Conservation (phyloP, 78 protist species). For the slime mould (Dictyostelium discoideum) region DNA sequence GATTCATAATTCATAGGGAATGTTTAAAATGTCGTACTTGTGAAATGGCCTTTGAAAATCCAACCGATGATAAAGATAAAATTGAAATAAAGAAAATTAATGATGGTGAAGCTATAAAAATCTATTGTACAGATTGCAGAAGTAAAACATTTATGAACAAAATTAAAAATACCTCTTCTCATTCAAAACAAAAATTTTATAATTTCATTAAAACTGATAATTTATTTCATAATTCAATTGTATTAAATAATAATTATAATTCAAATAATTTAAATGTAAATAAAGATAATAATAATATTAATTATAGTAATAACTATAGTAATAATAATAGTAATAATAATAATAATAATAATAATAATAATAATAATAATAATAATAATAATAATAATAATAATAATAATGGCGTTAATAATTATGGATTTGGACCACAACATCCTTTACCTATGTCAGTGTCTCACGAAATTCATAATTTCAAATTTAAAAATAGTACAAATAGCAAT, state of each 20-base stretch:
- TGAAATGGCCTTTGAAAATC: background rate
- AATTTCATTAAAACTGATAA: conserved; percentile 14
- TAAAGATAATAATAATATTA: background rate
- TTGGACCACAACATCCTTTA: background rate
- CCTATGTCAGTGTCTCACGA: conserved; percentile 12
- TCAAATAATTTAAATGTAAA: background rate
- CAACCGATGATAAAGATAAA: conserved; percentile 32
- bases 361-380: background rate
- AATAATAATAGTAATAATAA: background rate
- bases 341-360: background rate
- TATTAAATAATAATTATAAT: background rate
- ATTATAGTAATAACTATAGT: background rate
- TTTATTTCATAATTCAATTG: background rate
- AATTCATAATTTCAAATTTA: conserved; percentile 52
- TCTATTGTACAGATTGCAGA: conserved; percentile 62
- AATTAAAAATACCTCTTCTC: conserved; percentile 20
- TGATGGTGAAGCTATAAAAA: conserved; percentile 45
- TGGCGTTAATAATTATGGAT: background rate
- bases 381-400: background rate
- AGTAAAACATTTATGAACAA: conserved; percentile 51
- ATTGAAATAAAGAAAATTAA: conserved; percentile 15
- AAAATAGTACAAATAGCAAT: background rate
- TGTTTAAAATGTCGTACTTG: conserved; percentile 58
- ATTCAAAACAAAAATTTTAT: conserved; percentile 38
- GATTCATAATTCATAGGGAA: conserved; percentile 23